phyloP scores from a whole-genome alignment of 148 eudicot genomes.

The Vaccinium corymbosum region DNA sequence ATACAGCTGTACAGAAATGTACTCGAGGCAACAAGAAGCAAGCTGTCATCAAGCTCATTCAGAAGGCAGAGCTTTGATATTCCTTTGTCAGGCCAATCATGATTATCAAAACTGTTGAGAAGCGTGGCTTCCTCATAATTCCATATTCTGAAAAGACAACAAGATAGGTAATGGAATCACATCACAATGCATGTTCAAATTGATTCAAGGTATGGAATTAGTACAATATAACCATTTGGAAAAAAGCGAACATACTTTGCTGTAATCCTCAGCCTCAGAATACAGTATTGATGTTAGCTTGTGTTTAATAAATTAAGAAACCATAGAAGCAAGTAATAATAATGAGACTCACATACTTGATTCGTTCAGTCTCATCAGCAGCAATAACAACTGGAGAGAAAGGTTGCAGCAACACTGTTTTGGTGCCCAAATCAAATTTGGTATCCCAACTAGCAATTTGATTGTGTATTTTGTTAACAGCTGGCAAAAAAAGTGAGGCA shows the following conservation, averaged over 20 bases:
- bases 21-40: constrained; percentile 95
- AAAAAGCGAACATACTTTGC: neutral
- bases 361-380: constrained; percentile 78
- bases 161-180: neutral
- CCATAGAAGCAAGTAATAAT: neutral
- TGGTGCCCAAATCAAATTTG: constrained; percentile 76
- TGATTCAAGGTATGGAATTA: neutral
- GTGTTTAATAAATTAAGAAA: neutral
- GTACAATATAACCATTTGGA: neutral
- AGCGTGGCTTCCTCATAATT: constrained; percentile 87
- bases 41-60: constrained; percentile 89
- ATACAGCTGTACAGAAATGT: constrained; percentile 11
- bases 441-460: constrained; percentile 99
- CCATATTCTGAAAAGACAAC: constrained; percentile 61
- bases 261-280: neutral
- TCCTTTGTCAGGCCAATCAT: constrained; percentile 83
- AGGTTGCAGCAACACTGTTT: constrained; percentile 71
- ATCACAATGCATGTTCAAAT: neutral
- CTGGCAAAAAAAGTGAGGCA: constrained; percentile 32
- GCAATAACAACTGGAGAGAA: constrained; percentile 82
- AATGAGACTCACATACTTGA: constrained; percentile 49
- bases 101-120: constrained; percentile 82
- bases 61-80: constrained; percentile 89
- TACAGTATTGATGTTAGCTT: neutral
- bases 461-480: constrained; percentile 68